A percentile compares a stretch with the other conserved stretches of the same genome.
These are phyloP conservation scores for Xylariaceae sp. DNA, from an alignment of 2,329 filamentous ascomycete genomes.

Conservation along the genomic window DNA sequence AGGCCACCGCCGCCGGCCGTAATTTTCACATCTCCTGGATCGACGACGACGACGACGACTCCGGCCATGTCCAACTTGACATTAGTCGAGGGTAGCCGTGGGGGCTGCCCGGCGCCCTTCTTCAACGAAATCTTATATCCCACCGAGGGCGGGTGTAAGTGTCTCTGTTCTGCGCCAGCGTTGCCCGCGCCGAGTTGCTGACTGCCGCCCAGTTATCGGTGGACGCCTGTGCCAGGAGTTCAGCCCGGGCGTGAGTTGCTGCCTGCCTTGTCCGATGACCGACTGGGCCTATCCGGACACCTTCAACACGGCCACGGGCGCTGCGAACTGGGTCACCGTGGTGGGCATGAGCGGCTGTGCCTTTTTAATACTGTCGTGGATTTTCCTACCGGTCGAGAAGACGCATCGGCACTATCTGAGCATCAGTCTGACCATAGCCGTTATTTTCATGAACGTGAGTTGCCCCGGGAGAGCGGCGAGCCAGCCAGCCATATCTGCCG, in stretches of 20 bases:
- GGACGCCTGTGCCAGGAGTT: no score
- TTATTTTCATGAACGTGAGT: constrained; percentile 73
- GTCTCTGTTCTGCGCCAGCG: no score
- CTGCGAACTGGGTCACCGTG: constrained; percentile 79
- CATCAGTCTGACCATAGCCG: constrained; percentile 71
- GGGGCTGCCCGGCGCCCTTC: constrained; percentile 62
- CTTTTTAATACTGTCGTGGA: constrained; percentile 75
- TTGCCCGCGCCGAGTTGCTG: no score
- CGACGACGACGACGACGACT: constrained; percentile 8
- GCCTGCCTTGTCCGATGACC: constrained; percentile 81
- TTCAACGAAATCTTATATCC: constrained; percentile 56
- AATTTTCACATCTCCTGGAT: no score
- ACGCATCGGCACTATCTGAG: constrained; percentile 91
- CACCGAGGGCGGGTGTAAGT: constrained; percentile 24
- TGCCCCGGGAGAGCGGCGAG: neutral
- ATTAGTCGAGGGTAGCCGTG: constrained; percentile 23
- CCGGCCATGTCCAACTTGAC: constrained; percentile 12
- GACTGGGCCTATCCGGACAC: constrained; percentile 63
- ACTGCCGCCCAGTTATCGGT: no score
- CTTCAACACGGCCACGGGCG: constrained; percentile 51
- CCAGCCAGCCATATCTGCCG: no score
- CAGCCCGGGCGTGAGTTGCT: constrained; percentile 61
- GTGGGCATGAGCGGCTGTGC: constrained; percentile 62
- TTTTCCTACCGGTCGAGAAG: constrained; percentile 74
- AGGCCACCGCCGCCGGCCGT: no score